Evolutionary conservation across 2,329 filamentous ascomycete species (phyloP), one percentile per base, ranked within the genome.

Genomic region (Hortaea sp.): DNA sequence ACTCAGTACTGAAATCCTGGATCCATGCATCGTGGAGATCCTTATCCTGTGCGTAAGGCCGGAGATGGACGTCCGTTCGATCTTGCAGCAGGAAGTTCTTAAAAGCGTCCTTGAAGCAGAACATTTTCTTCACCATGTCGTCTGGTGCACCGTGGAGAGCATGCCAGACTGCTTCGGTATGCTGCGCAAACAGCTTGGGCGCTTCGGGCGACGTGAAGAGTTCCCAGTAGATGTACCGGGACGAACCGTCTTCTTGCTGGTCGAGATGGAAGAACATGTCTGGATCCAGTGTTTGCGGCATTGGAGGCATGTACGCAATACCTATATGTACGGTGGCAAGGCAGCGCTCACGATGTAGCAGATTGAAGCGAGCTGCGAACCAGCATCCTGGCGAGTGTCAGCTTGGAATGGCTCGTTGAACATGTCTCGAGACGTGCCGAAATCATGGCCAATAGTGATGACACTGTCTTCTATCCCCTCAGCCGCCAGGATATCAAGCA

Each of bases 171-270:
- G 47, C 49, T 38, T 53, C 49, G 39, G 52, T 50, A 34, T 53
- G 49, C 7, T 51, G 42, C 27, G 52, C 46, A 43, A 58, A 56
- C 30, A 58, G 45, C 29, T 50, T 42, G 7, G 55, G 46, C 5
- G 55, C 55, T n/a, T 53, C 47, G 7, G 50, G 44, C 1, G 43
- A 59, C 1, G 60, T 61, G 53, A 74, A 69, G 29, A 75, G 63
- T 43, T 70, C 54, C 70, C 71, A 75, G 60, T 76, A 76, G 29
- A 62, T 58, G 38, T 61, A 66, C 1, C 59, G 29, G 2, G 64
- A 58, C 39, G 64, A 62, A 7, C 72, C 73, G 27, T 67, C 48
- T 44, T 49, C 34, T 52, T 54, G 50, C 55, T 20, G 29, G 2
- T 9, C 43, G 13, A 43, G 13, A 4, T 37, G 34, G 12, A 43